phyloP scores from a whole-genome alignment of 2,329 filamentous ascomycete genomes.

The Aspergillus jensenii region DNA sequence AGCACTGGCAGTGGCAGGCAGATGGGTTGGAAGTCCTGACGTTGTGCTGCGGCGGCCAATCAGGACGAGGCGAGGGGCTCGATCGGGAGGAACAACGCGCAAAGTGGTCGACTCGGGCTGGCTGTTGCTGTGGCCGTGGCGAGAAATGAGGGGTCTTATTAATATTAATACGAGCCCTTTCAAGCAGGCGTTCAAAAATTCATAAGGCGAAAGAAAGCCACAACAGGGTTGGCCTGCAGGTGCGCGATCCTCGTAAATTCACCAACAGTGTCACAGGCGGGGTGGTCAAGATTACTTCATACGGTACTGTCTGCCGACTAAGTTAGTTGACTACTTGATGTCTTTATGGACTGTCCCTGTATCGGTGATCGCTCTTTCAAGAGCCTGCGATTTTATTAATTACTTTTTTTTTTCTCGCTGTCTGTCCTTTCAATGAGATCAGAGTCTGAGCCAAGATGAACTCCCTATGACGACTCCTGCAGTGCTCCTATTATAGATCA shows the following conservation, averaged over 20 bases:
- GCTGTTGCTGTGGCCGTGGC: constrained; percentile 1
- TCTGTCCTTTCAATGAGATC: not conserved
- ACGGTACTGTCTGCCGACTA: not conserved
- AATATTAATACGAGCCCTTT: not conserved
- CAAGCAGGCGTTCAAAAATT: no score
- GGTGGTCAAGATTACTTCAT: not conserved
- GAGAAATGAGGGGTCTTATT: not conserved
- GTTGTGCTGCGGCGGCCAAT: constrained; percentile 18
- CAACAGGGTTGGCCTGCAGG: not conserved
- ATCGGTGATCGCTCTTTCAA: no score
- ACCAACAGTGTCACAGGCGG: not conserved
- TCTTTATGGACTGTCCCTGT: no score
- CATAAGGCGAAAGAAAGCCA: not conserved
- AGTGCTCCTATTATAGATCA: constrained; percentile 6
- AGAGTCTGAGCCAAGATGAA: not conserved
- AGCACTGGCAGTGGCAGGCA: constrained; percentile 5
- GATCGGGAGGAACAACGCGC: constrained; percentile 9
- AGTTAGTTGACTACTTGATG: no score
- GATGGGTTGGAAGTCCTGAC: constrained; percentile 16
- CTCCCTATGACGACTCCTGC: constrained; percentile 3
- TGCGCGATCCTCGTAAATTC: not conserved
- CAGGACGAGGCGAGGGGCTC: constrained; percentile 18
- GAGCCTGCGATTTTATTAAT: not conserved
- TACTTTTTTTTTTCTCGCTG: not conserved
- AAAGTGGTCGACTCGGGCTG: not conserved